Evolutionary conservation across 768 basidiomycete species (phyloP), one percentile per base, ranked within the genome.

Genomic region (Termitomyces sp.): DNA sequence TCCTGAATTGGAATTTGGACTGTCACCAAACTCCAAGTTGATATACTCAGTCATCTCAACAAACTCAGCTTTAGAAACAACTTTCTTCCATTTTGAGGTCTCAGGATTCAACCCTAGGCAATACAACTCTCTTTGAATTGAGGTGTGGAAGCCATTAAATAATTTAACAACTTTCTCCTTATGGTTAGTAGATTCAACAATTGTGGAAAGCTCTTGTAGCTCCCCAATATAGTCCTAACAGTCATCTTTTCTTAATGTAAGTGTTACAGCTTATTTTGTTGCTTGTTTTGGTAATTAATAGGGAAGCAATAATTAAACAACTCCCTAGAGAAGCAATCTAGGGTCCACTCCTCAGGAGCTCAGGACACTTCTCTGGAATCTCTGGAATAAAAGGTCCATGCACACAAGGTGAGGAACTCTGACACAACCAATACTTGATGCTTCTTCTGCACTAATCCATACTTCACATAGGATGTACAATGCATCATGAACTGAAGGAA

Each of bases 171-270:
- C 36, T 14, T 37, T 37, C 14, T 37, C 36, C 36, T 37, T 37
- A 13, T 14, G 13, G 14, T 37, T 13, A 4, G 36, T 37, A 16
- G 36, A 37, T 37, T 14, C 36, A 2, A 37, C 36, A 30, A 30
- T 30, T 7, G 30, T 30, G 30, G 7, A 30, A 7, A 30, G 30
- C 7, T 30, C 30, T 7, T 30, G 30, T 3, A 30, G 30, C 30
- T 30, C 30, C 3, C 30, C 30, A 7, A 30, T 30, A 7, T 30
- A 30, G 30, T 30, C 30, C 30, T 30, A 30, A 76, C 71, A 1
- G 62, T 55, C 5, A 61, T 58, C 18, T 63, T 45, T 1, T 62
- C 62, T 47, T 78, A 75, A 1, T 44, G 32, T 16, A 55, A 62
- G 0, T 57, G 27, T 0, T 62, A 36, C 8, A 76, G 58, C 33